Conservation (phyloP, 768 basidiomycete genomes). For the Lentinus tigrinus region DNA sequence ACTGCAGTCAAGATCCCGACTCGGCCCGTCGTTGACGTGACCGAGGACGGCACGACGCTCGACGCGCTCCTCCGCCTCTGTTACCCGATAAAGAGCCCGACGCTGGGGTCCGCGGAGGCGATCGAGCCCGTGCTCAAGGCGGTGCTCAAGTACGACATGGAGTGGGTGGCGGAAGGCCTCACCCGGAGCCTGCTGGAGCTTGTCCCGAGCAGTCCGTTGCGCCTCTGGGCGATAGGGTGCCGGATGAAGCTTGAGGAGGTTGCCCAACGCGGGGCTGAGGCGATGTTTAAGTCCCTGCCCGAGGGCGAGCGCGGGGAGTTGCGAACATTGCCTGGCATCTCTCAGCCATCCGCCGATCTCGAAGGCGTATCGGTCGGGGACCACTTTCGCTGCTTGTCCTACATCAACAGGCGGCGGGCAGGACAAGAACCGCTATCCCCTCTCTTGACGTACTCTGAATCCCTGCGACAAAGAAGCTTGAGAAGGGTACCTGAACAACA, state of each 20-base stretch:
- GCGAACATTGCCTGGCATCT: no score
- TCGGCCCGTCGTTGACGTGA: slow-evolving; percentile 26
- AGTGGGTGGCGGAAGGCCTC: background rate
- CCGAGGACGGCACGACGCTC: slow-evolving; percentile 27
- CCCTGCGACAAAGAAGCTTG: no score
- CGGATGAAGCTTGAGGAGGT: background rate
- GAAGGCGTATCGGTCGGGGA: background rate
- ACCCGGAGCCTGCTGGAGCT: slow-evolving; percentile 7
- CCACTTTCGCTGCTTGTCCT: background rate
- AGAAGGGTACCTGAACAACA: background rate
- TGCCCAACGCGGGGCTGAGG: background rate
- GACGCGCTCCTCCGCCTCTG: slow-evolving; percentile 33
- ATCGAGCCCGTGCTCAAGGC: background rate
- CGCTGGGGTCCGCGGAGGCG: slow-evolving; percentile 1
- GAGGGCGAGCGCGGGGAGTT: no score
- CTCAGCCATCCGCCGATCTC: background rate
- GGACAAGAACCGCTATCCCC: no score
- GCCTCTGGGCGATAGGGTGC: slow-evolving; percentile 22
- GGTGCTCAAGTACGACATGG: slow-evolving; percentile 5
- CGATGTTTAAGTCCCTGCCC: background rate
- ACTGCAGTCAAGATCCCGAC: background rate
- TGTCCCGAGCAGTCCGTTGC: slow-evolving; percentile 25
- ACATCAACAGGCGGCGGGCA: background rate
- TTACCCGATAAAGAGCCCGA: slow-evolving; percentile 31
- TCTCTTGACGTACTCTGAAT: background rate